Evolutionary conservation across 1,284 basidiomycete species (phyloP).

Genomic region (Marasmius sp.): DNA sequence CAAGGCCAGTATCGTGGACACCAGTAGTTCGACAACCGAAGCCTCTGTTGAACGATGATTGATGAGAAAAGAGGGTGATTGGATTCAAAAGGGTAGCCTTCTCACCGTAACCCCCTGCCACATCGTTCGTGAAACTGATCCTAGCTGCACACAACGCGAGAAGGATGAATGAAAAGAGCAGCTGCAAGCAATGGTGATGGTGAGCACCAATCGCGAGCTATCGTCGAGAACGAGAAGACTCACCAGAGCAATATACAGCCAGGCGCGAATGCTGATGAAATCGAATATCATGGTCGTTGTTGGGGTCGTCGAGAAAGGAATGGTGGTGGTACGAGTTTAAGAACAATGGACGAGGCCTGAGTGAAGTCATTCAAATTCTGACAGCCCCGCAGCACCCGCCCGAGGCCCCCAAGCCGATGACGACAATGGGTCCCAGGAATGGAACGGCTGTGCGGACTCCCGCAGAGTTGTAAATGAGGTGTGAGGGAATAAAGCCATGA

Average conservation of each 20-base stretch:
- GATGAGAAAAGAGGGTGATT: neutral
- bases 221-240: neutral
- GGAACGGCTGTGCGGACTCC: too few species aligned
- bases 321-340: too few species aligned
- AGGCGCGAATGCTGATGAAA: neutral
- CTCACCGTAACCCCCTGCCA: conserved; percentile 3
- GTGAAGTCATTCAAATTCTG: too few species aligned
- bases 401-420: too few species aligned
- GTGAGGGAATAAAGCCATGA: too few species aligned
- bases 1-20: conserved; percentile 9
- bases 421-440: too few species aligned
- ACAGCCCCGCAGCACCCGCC: too few species aligned
- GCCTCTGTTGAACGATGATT: neutral
- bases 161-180: conserved; percentile 9
- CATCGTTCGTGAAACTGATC: conserved; percentile 4
- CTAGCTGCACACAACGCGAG: conserved; percentile 4
- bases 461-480: too few species aligned
- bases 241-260: conserved; percentile 8
- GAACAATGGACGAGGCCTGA: too few species aligned
- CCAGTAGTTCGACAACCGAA: conserved; percentile 7
- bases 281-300: neutral
- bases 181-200: neutral
- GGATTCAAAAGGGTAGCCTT: neutral
- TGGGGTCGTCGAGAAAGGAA: too few species aligned
- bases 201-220: neutral